A percentile compares a stretch with the other conserved stretches of the same genome.
phyloP scores from a whole-genome alignment of 345 rosid species.

The Citropsis articulata region DNA sequence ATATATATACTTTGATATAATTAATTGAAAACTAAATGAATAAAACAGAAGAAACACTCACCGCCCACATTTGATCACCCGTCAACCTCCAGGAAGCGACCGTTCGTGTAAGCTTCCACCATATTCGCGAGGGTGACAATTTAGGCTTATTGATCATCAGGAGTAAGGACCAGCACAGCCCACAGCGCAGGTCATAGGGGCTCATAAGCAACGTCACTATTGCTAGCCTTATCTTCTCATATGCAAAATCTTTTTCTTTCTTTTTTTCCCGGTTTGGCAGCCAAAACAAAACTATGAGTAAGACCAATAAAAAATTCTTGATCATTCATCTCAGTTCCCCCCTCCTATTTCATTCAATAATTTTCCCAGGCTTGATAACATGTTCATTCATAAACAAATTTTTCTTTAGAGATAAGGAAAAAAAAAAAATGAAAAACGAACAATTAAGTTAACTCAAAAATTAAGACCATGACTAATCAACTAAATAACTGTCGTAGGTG shows the following conservation, averaged over 20 bases:
- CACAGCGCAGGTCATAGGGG: background rate
- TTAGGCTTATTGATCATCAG: background rate
- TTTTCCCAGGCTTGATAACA: background rate
- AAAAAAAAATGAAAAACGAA: background rate
- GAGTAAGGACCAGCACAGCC: conserved; percentile 20
- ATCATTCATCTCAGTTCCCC: background rate
- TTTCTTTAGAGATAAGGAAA: background rate
- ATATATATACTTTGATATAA: too few species aligned
- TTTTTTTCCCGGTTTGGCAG: conserved; percentile 10
- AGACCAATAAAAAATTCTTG: background rate
- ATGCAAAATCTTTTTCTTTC: background rate
- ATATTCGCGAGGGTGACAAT: conserved; percentile 35
- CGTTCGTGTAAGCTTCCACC: conserved; percentile 35
- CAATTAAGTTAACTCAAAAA: background rate
- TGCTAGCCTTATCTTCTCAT: conserved; percentile 32
- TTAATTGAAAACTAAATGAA: background rate
- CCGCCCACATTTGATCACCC: conserved; percentile 38
- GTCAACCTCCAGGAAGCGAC: conserved; percentile 29
- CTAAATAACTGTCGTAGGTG: background rate
- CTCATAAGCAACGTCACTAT: background rate
- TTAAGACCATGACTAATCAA: conserved; percentile 7
- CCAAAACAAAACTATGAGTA: background rate
- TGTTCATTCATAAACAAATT: background rate
- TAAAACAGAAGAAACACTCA: conserved; percentile 14
- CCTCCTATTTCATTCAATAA: conserved; percentile 2